phyloP scores from a whole-genome alignment of 2,329 filamentous ascomycete genomes.

The Fusarium scirpi region DNA sequence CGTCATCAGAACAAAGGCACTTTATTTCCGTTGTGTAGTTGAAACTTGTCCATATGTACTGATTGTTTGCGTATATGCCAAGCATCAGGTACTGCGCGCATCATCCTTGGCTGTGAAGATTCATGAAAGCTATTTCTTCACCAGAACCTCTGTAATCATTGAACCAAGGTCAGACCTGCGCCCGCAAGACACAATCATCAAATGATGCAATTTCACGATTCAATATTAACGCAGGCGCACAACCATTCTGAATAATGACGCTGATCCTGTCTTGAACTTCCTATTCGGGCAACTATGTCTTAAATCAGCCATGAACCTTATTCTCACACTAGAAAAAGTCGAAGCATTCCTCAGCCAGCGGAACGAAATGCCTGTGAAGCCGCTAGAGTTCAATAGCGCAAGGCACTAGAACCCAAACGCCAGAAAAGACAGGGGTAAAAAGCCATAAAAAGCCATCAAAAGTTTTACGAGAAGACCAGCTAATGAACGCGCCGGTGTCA shows the following conservation, averaged over 20 bases:
- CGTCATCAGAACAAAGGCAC: rapidly evolving
- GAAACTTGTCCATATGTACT: too few species aligned
- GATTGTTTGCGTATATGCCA: too few species aligned
- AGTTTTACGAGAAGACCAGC: neutral
- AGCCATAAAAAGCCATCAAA: too few species aligned
- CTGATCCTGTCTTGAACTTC: neutral
- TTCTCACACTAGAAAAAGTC: neutral
- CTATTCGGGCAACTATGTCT: neutral
- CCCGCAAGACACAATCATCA: neutral
- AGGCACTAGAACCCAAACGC: neutral
- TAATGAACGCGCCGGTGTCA: neutral
- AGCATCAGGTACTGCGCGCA: too few species aligned
- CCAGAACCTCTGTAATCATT: too few species aligned
- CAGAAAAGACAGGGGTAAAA: neutral
- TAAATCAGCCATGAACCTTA: neutral
- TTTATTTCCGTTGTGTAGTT: too few species aligned
- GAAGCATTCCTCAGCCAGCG: neutral
- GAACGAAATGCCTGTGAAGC: neutral
- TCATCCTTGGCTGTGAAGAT: too few species aligned
- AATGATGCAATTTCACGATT: neutral
- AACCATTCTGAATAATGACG: neutral
- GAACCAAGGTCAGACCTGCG: too few species aligned
- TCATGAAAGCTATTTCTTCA: too few species aligned
- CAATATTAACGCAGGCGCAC: rapidly evolving
- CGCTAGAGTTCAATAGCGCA: slow-evolving; percentile 1